Evolutionary conservation across 768 basidiomycete genomes (phyloP).

Genomic region (Boletus sensibilis): DNA sequence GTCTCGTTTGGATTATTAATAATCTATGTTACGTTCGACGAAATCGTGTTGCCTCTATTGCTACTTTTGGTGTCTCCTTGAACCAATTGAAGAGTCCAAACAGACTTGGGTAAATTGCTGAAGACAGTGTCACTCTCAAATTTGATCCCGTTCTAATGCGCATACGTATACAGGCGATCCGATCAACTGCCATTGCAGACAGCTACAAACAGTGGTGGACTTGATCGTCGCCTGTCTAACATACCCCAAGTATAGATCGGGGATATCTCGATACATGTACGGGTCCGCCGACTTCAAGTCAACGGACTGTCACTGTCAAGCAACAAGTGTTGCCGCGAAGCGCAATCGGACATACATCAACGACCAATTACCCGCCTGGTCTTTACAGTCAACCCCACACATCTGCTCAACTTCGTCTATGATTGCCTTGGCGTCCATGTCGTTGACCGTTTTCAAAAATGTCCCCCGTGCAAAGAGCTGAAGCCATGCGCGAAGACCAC

Average conservation of each 20-base stretch:
- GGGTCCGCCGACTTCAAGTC: constrained; percentile 5
- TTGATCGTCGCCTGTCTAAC: constrained; percentile 10
- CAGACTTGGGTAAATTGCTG: background rate
- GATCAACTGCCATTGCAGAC: background rate
- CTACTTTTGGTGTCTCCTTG: background rate
- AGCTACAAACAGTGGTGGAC: background rate
- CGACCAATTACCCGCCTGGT: constrained; percentile 60
- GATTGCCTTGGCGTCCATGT: constrained; percentile 55
- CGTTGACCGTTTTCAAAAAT: constrained; percentile 53
- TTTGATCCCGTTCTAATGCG: constrained; percentile 4
- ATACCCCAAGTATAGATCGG: background rate
- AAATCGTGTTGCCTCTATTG: background rate
- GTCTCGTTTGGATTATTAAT: background rate
- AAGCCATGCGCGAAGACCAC: constrained; percentile 62
- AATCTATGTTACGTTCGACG: constrained; percentile 6
- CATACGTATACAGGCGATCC: background rate
- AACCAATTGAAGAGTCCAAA: background rate
- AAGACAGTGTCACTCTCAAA: background rate
- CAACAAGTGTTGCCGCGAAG: constrained; percentile 50
- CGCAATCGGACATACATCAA: constrained; percentile 74
- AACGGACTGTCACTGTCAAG: constrained; percentile 16
- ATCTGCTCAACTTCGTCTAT: constrained; percentile 62
- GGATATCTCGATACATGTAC: background rate
- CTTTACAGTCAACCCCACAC: constrained; percentile 54
- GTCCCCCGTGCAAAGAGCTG: constrained; percentile 60